Percentiles rank a stretch among this genome's conserved stretches.
Conservation (phyloP, 495 filamentous ascomycete genomes). For the Talaromyces wortmannii region DNA sequence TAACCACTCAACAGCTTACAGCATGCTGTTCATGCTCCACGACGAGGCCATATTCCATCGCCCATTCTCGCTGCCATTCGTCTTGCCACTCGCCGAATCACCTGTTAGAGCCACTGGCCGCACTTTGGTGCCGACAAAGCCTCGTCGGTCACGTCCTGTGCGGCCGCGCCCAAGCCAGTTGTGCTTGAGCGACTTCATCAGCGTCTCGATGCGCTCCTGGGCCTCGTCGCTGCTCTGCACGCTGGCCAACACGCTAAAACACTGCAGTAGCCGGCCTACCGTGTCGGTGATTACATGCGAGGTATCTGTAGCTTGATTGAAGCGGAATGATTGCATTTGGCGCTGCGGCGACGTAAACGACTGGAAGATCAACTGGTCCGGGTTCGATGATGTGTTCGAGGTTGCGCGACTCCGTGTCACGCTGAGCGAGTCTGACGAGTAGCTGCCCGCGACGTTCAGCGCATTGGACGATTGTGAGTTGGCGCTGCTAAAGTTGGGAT, state of each 20-base stretch:
- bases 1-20: no score
- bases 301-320: constrained; percentile 43
- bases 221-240: constrained; percentile 64
- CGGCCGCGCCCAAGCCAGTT: constrained; percentile 93
- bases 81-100: neutral
- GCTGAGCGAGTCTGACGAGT: constrained; percentile 38
- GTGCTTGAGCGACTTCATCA: constrained; percentile 80
- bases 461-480: constrained; percentile 69
- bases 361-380: constrained; percentile 40
- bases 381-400: constrained; percentile 72
- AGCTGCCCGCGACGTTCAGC: constrained; percentile 50
- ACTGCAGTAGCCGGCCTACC: constrained; percentile 93
- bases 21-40: neutral
- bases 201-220: constrained; percentile 73
- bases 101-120: constrained; percentile 25
- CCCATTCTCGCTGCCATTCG: neutral
- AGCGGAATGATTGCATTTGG: constrained; percentile 33
- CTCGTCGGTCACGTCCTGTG: constrained; percentile 81
- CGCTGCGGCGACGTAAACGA: constrained; percentile 47
- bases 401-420: constrained; percentile 62
- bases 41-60: neutral
- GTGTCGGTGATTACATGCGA: constrained; percentile 83
- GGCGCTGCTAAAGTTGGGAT: constrained; percentile 63
- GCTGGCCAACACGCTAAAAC: constrained; percentile 80
- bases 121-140: constrained; percentile 71